These are phyloP conservation scores for Aspergillus fumigatiaffinis DNA, from an alignment of 2,329 filamentous ascomycete genomes.

Conservation along the genomic window DNA sequence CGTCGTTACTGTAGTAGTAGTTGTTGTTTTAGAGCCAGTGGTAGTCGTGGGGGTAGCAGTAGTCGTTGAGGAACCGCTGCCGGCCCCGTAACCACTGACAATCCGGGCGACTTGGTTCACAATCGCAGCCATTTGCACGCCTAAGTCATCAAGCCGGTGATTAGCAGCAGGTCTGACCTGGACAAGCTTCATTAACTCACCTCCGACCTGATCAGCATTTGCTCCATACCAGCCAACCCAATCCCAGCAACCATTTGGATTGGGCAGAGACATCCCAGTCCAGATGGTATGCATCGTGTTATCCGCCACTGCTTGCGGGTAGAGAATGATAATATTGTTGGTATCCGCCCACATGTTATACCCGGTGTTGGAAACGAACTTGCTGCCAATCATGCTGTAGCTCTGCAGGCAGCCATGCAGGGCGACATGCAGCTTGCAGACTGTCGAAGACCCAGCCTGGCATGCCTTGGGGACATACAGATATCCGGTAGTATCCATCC, in stretches of 20 bases:
- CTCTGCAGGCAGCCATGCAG: constrained; percentile 15
- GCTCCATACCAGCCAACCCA: constrained; percentile 16
- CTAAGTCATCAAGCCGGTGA: neutral
- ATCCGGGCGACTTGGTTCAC: constrained; percentile 15
- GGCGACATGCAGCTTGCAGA: constrained; percentile 14
- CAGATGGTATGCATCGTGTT: constrained; percentile 9
- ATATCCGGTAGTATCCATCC: constrained; percentile 16
- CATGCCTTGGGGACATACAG: constrained; percentile 14
- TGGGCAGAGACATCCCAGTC: constrained; percentile 7
- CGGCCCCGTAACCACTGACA: constrained; percentile 5
- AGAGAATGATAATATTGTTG: constrained; percentile 14
- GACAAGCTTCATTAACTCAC: neutral
- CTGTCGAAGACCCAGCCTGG: constrained; percentile 1
- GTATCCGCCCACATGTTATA: constrained; percentile 16
- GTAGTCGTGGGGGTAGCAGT: neutral
- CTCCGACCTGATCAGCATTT: constrained; percentile 12
- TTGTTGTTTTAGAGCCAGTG: neutral
- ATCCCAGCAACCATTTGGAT: constrained; percentile 16
- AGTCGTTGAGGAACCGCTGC: neutral
- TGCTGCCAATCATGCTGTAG: constrained; percentile 9
- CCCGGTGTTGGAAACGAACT: constrained; percentile 14
- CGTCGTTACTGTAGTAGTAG: too few species aligned
- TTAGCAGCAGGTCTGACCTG: neutral
- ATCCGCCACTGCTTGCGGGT: constrained; percentile 11
- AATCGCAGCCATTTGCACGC: constrained; percentile 17